Percentiles rank a stretch among this genome's conserved stretches.
phyloP scores from a whole-genome alignment of 2,329 filamentous ascomycete genomes.

The Xylaria sp. region DNA sequence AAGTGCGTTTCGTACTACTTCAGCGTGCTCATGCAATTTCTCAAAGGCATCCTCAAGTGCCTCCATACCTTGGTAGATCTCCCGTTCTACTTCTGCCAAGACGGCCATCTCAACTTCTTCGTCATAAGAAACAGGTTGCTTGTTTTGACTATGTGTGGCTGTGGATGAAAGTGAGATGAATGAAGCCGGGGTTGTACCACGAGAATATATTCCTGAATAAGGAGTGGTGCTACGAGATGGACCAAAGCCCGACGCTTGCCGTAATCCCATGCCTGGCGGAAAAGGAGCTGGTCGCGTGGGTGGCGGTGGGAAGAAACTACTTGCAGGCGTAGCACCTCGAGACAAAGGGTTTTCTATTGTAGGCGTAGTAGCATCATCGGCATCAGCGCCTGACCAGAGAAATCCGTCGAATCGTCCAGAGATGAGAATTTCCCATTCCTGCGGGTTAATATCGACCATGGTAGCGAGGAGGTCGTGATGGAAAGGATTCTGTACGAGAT shows the following conservation, averaged over 20 bases:
- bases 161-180: constrained; percentile 53
- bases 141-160: constrained; percentile 54
- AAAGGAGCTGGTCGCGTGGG: constrained; percentile 55
- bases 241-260: constrained; percentile 55
- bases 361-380: constrained; percentile 56
- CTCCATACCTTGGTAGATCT: constrained; percentile 96
- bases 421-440: constrained; percentile 96
- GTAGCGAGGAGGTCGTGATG: constrained; percentile 90
- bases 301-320: constrained; percentile 57
- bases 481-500: constrained; percentile 82
- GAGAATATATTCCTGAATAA: constrained; percentile 63
- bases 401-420: constrained; percentile 97
- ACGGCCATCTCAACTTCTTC: constrained; percentile 94
- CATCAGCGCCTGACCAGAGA: constrained; percentile 89
- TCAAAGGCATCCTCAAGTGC: constrained; percentile 94
- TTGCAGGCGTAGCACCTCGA: constrained; percentile 66
- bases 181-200: constrained; percentile 67
- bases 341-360: constrained; percentile 59
- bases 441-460: constrained; percentile 84
- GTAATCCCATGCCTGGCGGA: constrained; percentile 56
- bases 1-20: constrained; percentile 80
- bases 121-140: constrained; percentile 82
- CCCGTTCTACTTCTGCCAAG: constrained; percentile 89
- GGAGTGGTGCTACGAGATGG: constrained; percentile 61
- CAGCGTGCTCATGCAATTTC: constrained; percentile 85